Base-by-base conservation (phyloP, 441 rosid species). In the Croton laevigatus region DNA sequence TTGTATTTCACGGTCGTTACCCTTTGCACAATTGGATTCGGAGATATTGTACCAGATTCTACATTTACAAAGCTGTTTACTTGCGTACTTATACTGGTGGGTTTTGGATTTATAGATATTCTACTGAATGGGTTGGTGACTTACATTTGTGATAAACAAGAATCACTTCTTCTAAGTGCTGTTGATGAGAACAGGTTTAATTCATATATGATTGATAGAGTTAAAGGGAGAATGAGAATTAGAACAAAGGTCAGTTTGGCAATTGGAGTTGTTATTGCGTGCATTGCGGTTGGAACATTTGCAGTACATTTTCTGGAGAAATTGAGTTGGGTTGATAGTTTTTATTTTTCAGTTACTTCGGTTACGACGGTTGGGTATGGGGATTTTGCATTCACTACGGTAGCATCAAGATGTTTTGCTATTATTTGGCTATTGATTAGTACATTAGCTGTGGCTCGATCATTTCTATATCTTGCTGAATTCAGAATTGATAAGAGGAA, bases 291-390 rank as follows among this genome's bases (percentile, higher is more conserved):
- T 44, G 91, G 89, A 51, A 84, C 86, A 2, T n/a, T 85, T 1
- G 57, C 70, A 0, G 80, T 71, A 14, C 91, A 80, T 71, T 80
- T 76, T 69, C 52, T 89, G 51, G 92, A 89, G 76, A 52, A 54
- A 0, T 49, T 86, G 74, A 69, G 16, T 22, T 89, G 89, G 95
- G 86, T 86, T 40, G 86, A 89, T 64, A 87, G 92, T 61, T 75
- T 89, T 46, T 87, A 87, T 73, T 81, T 89, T 20, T 78, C 89
- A 8, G 88, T 89, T 42, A 89, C 88, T 11, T 89, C 88, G 0
- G 92, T 89, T 23, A 89, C 89, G 8, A 89, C 91, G 0, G 92
- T 89, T 0, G 95, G 95, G 7, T 89, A 87, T 42, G 92, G 95
- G 17, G 91, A 89, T 75, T 85, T 61, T 7, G 78, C 87, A 57